Evolutionary conservation across 2,329 filamentous ascomycete species (phyloP).

Genomic region (Calonectria crousiana): DNA sequence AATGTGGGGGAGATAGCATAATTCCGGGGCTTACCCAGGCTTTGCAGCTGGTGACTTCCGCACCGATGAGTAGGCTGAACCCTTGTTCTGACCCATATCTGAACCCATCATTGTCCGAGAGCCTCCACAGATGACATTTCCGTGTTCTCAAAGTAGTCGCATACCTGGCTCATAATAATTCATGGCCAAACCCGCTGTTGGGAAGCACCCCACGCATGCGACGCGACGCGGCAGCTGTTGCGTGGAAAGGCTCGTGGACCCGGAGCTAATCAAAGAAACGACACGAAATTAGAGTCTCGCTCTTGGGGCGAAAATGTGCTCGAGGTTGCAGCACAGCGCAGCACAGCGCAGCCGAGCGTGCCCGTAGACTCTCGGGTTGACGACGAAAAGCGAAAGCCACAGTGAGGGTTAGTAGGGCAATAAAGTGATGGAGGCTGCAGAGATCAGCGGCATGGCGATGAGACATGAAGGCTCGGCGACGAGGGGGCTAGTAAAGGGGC

Average conservation of each 20-base stretch:
- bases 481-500: slow-evolving; percentile 13
- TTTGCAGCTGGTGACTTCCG: slow-evolving; percentile 4
- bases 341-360: background rate
- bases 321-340: background rate
- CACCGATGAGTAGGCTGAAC: slow-evolving; percentile 8
- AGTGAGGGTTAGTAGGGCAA: background rate
- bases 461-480: slow-evolving; percentile 5
- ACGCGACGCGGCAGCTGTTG: background rate
- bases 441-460: slow-evolving; percentile 18
- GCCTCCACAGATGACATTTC: background rate
- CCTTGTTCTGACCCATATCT: slow-evolving; percentile 6
- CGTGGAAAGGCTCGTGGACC: background rate
- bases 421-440: slow-evolving; percentile 11
- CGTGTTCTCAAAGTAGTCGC: background rate
- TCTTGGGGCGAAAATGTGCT: background rate
- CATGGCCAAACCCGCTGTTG: background rate
- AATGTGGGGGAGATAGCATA: slow-evolving; percentile 15
- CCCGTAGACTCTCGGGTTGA: background rate
- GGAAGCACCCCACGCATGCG: background rate
- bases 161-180: background rate
- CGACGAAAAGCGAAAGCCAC: background rate
- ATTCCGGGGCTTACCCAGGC: slow-evolving; percentile 4
- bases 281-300: background rate
- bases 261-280: background rate
- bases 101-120: slow-evolving; percentile 10